A percentile compares a stretch with the other conserved stretches of the same genome.
Conservation (phyloP, 306 rosid genomes). For the Acacia melanoxylon region DNA sequence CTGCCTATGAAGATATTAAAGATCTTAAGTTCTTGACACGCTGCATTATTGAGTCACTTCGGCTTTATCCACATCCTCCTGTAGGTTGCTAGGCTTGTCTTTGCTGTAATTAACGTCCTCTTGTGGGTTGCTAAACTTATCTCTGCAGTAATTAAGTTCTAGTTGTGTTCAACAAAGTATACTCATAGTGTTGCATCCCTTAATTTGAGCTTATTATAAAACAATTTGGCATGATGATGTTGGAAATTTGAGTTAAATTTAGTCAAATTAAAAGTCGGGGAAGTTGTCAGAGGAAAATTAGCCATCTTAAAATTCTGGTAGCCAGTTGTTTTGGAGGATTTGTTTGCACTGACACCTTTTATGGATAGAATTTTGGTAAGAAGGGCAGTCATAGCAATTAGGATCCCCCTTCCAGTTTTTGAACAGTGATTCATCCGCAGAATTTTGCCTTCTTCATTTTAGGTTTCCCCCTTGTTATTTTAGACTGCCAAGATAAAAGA, state of each 20-base stretch:
- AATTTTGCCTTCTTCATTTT: no score
- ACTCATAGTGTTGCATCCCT: not conserved
- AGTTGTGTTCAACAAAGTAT: not conserved
- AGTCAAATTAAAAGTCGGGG: not conserved
- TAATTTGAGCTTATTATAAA: conserved; percentile 12
- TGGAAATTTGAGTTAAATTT: conserved; percentile 21
- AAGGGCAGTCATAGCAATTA: not conserved
- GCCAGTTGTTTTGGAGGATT: not conserved
- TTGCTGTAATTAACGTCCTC: not conserved
- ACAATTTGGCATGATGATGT: conserved; percentile 13
- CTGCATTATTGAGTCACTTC: conserved; percentile 83
- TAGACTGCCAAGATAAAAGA: not conserved
- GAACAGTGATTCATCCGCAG: not conserved
- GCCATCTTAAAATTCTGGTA: conserved; percentile 6
- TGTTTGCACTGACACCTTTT: not conserved
- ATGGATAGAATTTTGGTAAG: not conserved
- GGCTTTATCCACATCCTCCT: conserved; percentile 95
- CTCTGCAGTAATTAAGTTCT: not conserved
- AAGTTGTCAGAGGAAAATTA: not conserved
- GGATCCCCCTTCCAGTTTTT: not conserved
- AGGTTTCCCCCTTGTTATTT: not conserved
- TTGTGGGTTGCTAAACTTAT: not conserved
- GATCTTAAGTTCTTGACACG: conserved; percentile 77
- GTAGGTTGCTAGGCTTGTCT: conserved; percentile 47
- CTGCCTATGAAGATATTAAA: conserved; percentile 80